A percentile compares a stretch with the other conserved stretches of the same genome.
Evolutionary conservation across 2,329 filamentous ascomycete species (phyloP).

Genomic region (Neofusicoccum cordaticola): DNA sequence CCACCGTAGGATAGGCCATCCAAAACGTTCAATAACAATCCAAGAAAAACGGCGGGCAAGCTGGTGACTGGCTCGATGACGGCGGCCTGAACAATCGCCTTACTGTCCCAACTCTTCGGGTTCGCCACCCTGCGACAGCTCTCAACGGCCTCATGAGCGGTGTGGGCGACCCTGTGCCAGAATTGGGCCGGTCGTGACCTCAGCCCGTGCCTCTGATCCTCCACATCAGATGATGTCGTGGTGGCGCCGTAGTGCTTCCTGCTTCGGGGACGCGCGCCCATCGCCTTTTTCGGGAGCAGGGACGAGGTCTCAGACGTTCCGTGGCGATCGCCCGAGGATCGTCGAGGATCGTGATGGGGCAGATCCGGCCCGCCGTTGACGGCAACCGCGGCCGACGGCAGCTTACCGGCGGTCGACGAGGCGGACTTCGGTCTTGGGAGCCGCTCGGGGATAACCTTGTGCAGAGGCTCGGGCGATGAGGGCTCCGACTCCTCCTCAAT

Average conservation of each 20-base stretch:
- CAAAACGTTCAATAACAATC: conserved; percentile 84
- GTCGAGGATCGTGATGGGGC: background rate
- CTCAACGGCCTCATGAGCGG: background rate
- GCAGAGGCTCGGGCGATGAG: conserved; percentile 5
- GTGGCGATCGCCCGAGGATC: conserved; percentile 1
- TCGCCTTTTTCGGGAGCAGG: conserved; percentile 34
- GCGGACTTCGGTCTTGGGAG: background rate
- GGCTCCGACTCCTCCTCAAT: conserved; percentile 8
- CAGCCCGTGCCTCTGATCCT: conserved; percentile 5
- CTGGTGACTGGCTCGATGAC: conserved; percentile 63
- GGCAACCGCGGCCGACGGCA: background rate
- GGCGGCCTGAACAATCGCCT: conserved; percentile 60
- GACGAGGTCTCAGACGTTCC: conserved; percentile 30
- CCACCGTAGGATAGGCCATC: conserved; percentile 90
- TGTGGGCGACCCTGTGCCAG: background rate
- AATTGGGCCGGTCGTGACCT: background rate
- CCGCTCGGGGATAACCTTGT: background rate
- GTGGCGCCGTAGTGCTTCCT: conserved; percentile 11
- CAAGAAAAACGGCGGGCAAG: conserved; percentile 83
- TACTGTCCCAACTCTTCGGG: conserved; percentile 70
- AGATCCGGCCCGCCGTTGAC: background rate
- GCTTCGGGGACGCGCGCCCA: background rate
- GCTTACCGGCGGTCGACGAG: background rate
- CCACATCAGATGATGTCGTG: conserved; percentile 1
- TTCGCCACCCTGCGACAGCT: conserved; percentile 38